These are phyloP conservation scores for Chaetomium globosum DNA, from an alignment of 2,329 filamentous ascomycete species.

Conservation along the genomic window DNA sequence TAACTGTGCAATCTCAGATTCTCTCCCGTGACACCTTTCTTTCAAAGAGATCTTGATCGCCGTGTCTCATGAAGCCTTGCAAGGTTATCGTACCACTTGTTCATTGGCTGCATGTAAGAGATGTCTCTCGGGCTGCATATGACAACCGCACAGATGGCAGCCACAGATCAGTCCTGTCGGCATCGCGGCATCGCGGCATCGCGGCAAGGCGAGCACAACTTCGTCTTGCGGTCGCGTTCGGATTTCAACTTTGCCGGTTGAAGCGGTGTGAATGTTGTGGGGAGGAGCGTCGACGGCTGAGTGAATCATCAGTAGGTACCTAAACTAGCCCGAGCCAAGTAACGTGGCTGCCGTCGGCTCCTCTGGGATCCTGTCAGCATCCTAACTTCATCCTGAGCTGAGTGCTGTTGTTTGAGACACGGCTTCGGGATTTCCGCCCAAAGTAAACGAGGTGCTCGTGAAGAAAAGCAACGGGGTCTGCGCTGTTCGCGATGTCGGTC, in stretches of 20 bases:
- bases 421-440: neutral
- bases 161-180: neutral
- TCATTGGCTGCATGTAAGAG: neutral
- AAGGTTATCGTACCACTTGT: neutral
- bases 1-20: too few species aligned
- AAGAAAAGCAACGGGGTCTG: neutral
- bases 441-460: neutral
- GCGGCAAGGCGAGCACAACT: neutral
- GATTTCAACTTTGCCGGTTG: neutral
- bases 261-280: neutral
- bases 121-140: neutral
- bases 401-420: neutral
- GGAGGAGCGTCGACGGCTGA: neutral
- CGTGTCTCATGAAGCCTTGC: neutral
- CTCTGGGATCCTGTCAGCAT: neutral
- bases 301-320: neutral
- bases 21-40: neutral
- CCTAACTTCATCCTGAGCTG: neutral
- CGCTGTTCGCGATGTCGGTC: neutral
- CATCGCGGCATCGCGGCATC: neutral
- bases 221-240: neutral
- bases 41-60: neutral
- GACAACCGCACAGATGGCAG: neutral
- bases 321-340: neutral
- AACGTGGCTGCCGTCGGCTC: neutral